Evolutionary conservation across 2,329 filamentous ascomycete species (phyloP), one percentile per base, ranked within the genome.

Genomic region (Colletotrichum somersetense): DNA sequence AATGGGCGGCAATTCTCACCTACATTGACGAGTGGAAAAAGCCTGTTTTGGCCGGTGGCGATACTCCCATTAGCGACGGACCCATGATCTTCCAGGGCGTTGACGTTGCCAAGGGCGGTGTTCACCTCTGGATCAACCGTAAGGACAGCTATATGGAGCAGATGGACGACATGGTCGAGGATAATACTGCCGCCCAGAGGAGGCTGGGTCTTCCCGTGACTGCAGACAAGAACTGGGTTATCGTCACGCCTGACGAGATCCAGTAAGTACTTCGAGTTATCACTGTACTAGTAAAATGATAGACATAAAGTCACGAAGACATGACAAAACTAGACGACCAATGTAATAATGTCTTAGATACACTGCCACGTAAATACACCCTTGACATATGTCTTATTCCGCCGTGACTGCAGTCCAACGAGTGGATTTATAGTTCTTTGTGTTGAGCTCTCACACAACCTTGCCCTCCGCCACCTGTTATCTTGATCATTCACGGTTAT

Each of bases 21-120:
- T 84, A 83, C 73, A 83, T 85, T 23, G 80, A 84, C 63, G 75
- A 81, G 71, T 85, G 83, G 83, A 84, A 81, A 76, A 78, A 77
- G 70, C 83, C 83, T 1, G 75, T 85, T 6, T 76, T 85, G 2
- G 83, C 79, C 16, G 83, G 67, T 1, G 83, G 83, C n/a, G 83
- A 85, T 66, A 84, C 83, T 0, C 83, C 83, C 0, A 77, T 76
- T 12, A 85, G 82, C 72, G 83, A 85, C 59, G 82, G 81, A 0
- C 81, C 82, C 12, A 85, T 85, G 83, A 77, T 81, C 18, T 84
- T 85, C 75, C 83, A 85, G 42, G 83, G 81, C 14, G 83, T 84
- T 5, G 82, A 85, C 59, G 80, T 83, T 14, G 77, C 73, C 16
- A 80, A 80, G 62, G 83, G 83, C 2, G 83, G 83, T 3, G 76